Evolutionary conservation across 495 filamentous ascomycete genomes (phyloP), one percentile per base, ranked within the genome.

Genomic region (Aspergillus incahuasiensis): DNA sequence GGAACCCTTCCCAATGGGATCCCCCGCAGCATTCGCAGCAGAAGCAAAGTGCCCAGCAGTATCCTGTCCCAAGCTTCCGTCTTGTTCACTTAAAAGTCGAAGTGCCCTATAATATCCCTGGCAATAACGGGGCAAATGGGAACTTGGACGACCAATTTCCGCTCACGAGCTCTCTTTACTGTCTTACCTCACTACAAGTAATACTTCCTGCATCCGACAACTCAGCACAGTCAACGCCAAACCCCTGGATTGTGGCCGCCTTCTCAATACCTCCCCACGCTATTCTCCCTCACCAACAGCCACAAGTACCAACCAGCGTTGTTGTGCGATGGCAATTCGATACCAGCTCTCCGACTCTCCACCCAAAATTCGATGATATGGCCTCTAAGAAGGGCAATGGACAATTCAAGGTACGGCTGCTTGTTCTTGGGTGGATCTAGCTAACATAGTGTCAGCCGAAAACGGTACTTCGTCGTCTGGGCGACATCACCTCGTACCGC

Each of bases 301-400:
- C 81, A 28, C 81, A 84, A 59, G 83, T 83, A 16, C 71, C 79
- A 3, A 77, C 82, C 55, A 91, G 83, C 59, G 78, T 89, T 25
- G 81, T 95, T 51, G 84, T 86, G 28, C 80, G 86, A 52, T 95
- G 89, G 90, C 85, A 91, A 57, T 65, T 94, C n/a, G 71, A 85
- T 8, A 72, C 67, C 35, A 76, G 82, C 16, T 74, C 81, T 30
- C 76, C 81, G 21, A 72, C 70, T 6, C 74, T 92, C 11, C 87
- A 92, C 63, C 67, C 84, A 1, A 86, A 84, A 48, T 92, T 95
- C 60, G 84, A 87, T 52, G 87, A 91, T 61, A 74, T 92, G 34
- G 76, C 82, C 5, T 77, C 79, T 19, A 87, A 83, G 48, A 86
- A 82, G 64, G 82, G 79, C 64, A 79, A 76, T 61, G 66, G 67